Evolutionary conservation across 2,329 filamentous ascomycete genomes (phyloP).

Genomic region (Trichoderma aggressivum): DNA sequence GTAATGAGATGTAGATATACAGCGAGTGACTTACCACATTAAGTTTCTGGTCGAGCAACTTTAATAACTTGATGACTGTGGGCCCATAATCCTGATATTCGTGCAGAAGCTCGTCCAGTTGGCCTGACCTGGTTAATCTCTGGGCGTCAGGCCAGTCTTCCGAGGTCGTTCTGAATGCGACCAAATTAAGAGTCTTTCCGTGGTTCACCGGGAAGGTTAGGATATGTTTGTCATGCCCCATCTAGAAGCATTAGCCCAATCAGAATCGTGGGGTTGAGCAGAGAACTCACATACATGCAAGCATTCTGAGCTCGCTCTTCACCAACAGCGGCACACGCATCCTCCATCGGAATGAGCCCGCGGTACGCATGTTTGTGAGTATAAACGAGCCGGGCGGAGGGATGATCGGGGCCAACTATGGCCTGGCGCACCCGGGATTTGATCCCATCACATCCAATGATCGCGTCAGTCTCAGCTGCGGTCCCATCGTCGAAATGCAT

Average conservation of each 20-base stretch:
- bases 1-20: too few relatives aligned
- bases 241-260: neutral
- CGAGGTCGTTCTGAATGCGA: neutral
- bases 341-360: slow-evolving; percentile 10
- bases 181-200: slow-evolving; percentile 4
- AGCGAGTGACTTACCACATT: too few relatives aligned
- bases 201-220: slow-evolving; percentile 14
- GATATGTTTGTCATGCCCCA: neutral
- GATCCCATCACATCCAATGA: slow-evolving; percentile 14
- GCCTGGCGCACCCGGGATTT: slow-evolving; percentile 10
- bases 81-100: neutral
- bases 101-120: neutral
- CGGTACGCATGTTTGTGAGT: slow-evolving; percentile 7
- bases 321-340: slow-evolving; percentile 9
- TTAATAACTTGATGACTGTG: too few relatives aligned
- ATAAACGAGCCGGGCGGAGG: slow-evolving; percentile 4
- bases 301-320: slow-evolving; percentile 5
- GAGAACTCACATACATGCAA: slow-evolving; percentile 1
- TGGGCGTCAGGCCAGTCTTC: slow-evolving; percentile 9
- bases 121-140: neutral
- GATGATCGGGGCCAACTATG: neutral
- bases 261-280: neutral
- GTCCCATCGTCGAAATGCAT: slow-evolving; percentile 40
- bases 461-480: slow-evolving; percentile 29
- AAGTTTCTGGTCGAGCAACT: too few relatives aligned